Base-by-base conservation (phyloP, 2,329 filamentous ascomycete species). In the Sordariomycetes sp. region DNA sequence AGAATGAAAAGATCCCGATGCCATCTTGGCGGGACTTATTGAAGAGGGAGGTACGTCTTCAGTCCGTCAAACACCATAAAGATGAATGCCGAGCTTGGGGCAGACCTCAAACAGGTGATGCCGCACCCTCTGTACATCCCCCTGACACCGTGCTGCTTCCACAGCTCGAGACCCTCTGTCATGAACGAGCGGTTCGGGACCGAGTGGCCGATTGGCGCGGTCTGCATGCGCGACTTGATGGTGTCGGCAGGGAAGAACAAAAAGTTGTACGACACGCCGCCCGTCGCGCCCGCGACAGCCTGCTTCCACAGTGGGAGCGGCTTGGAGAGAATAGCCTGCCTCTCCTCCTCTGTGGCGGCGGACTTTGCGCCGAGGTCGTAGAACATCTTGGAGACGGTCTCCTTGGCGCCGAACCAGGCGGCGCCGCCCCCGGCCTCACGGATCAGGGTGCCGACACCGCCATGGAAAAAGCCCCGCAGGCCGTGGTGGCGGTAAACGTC, bases 181-280 rank as follows among this genome's bases (percentile, higher is more conserved):
- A 78, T 80, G 65, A 99, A 97, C 0, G 83, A 85, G 50, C 79
- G 80, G 56, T 79, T 78, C 57, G 73, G 71, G 2, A 74, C 74
- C 24, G 75, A 72, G 10, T 76, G 74, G 35, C 78, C 80, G 51
- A 89, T 75, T 5, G 90, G 86, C 56, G 87, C 80, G 0, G 94
- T 99, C 73, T 99, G 94, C 85, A 99, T 96, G 53, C 92, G 84
- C 20, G 89, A 95, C 74, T 99, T 99, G 75, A 99, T 87, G 0
- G 94, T 99, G 69, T 99, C 94, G 54, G 94, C 94, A 0, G 94
- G 94, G 69, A 94, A 99, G 76, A 97, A 96, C 24, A 95, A 74
- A 68, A 97, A 97, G 69, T 99, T 99, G 74, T 99, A 99, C 39
- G 84, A 85, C 74, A 96, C 88, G 56, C 94, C 94, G 3, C 92